Evolutionary conservation across 1,139 yeast species (phyloP).

Genomic region (Wickerhamomyces sp.): DNA sequence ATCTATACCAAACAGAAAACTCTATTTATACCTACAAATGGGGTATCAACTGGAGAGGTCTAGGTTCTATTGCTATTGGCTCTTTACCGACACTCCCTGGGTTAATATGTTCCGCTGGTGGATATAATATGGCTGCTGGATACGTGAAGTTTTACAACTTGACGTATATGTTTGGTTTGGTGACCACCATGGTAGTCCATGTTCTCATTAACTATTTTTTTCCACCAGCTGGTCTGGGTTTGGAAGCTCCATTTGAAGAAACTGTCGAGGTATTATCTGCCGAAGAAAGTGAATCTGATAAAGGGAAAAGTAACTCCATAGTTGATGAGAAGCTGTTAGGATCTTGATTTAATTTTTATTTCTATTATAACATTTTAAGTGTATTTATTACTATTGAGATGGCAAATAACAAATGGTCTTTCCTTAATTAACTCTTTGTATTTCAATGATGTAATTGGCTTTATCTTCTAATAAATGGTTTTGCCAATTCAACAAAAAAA

Average conservation of each 20-base stretch:
- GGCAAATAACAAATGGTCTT: no score
- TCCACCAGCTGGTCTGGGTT: not conserved
- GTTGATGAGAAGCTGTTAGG: not conserved
- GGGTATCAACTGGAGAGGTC: conserved; percentile 1
- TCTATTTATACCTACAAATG: not conserved
- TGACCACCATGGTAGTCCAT: not conserved
- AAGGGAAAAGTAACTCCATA: not conserved
- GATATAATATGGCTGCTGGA: not conserved
- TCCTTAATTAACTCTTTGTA: no score
- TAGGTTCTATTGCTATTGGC: not conserved
- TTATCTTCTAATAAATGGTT: no score
- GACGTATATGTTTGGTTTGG: not conserved
- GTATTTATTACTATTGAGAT: no score
- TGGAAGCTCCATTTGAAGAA: not conserved
- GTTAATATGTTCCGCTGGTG: not conserved
- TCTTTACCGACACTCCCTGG: not conserved
- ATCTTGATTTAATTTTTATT: no score
- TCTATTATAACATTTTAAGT: no score
- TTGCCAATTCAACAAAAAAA: no score
- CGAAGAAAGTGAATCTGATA: not conserved
- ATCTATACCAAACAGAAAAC: conserved; percentile 21
- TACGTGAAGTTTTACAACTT: not conserved
- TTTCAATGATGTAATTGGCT: no score
- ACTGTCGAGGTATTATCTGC: not conserved
- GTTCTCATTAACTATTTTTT: not conserved